phyloP scores from a whole-genome alignment of 768 basidiomycete genomes.

The Gelatoporia subvermispora region DNA sequence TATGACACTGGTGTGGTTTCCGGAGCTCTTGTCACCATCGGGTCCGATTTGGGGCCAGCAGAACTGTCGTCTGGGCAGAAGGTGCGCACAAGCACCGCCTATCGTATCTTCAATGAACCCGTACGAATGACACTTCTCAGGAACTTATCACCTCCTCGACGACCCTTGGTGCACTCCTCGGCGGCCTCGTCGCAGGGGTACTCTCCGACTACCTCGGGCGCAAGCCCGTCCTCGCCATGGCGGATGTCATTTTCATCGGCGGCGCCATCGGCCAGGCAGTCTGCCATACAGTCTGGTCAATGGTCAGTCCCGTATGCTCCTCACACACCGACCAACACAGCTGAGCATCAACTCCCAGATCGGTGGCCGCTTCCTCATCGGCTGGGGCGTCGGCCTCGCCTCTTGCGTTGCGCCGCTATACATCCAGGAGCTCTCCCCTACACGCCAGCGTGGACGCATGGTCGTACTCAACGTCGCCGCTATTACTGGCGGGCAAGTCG shows the following conservation, averaged over 20 bases:
- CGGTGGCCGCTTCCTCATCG: conserved; percentile 70
- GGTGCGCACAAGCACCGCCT: conserved; percentile 28
- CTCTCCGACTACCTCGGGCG: conserved; percentile 71
- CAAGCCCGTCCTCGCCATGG: conserved; percentile 56
- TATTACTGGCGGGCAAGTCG: conserved; percentile 77
- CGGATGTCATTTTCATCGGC: conserved; percentile 69
- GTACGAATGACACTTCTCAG: conserved; percentile 27
- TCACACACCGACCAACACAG: not conserved
- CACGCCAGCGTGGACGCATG: conserved; percentile 67
- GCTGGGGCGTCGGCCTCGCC: conserved; percentile 69
- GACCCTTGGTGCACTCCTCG: conserved; percentile 71
- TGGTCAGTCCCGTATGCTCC: conserved; percentile 38
- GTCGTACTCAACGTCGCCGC: conserved; percentile 80
- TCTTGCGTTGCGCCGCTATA: conserved; percentile 78
- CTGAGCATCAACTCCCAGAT: conserved; percentile 37
- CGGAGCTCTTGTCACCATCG: conserved; percentile 74
- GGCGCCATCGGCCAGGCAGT: conserved; percentile 72
- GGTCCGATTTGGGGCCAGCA: conserved; percentile 56
- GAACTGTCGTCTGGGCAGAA: conserved; percentile 59
- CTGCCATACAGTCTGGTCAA: conserved; percentile 62
- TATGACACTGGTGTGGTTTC: conserved; percentile 82
- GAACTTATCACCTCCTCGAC: conserved; percentile 81
- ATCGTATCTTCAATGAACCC: not conserved
- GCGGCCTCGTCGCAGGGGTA: conserved; percentile 65
- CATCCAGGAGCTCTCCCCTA: conserved; percentile 80